These are phyloP conservation scores for Kodamaea kaohsiungensis DNA, from an alignment of 805 yeast species.

Conservation along the genomic window DNA sequence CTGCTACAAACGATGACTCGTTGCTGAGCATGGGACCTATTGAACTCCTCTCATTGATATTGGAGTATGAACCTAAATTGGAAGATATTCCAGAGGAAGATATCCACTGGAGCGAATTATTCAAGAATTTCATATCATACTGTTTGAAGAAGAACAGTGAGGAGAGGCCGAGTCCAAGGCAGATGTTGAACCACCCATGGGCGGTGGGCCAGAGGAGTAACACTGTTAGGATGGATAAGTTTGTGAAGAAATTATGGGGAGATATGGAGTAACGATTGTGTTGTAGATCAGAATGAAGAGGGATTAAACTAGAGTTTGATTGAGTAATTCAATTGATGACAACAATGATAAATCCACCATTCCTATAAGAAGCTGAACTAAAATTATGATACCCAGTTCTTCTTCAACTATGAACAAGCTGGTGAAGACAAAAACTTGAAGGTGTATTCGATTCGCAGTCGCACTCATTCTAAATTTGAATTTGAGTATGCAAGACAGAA, in stretches of 20 bases:
- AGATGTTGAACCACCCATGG: conserved; percentile 96
- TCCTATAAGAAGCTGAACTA: no score
- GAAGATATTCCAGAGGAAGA: conserved; percentile 75
- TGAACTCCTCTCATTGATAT: conserved; percentile 77
- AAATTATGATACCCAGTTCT: no score
- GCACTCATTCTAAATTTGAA: no score
- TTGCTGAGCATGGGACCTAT: conserved; percentile 61
- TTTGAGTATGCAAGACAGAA: not conserved
- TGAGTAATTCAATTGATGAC: not conserved
- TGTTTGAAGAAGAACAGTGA: conserved; percentile 79
- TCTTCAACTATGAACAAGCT: not conserved
- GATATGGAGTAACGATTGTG: conserved; percentile 1
- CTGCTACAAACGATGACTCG: conserved; percentile 34
- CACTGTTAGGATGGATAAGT: conserved; percentile 81
- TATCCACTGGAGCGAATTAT: conserved; percentile 78
- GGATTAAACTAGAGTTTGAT: not conserved
- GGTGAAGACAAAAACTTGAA: not conserved
- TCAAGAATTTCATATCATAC: conserved; percentile 77
- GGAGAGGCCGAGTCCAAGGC: conserved; percentile 88
- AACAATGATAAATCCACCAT: no score
- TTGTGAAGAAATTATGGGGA: conserved; percentile 75
- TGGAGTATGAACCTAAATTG: conserved; percentile 79
- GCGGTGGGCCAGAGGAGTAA: conserved; percentile 70
- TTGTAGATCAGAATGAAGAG: not conserved
- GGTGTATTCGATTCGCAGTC: no score